phyloP scores from a whole-genome alignment of 2,329 filamentous ascomycete genomes.

The Pseudogymnoascus sp. region DNA sequence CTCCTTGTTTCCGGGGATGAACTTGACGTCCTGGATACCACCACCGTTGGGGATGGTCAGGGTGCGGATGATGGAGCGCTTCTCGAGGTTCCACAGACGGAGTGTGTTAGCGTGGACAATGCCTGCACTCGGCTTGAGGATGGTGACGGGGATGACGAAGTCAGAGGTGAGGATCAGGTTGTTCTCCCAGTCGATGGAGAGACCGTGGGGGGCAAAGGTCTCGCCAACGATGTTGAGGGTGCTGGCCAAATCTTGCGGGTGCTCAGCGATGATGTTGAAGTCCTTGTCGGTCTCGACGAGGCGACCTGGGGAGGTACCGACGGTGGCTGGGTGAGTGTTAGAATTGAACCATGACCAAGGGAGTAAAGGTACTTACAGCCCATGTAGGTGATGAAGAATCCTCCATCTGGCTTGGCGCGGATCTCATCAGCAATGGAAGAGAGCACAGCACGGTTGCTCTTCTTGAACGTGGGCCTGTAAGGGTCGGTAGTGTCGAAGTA shows the following conservation, averaged over 20 bases:
- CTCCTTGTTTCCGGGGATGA: conserved; percentile 53
- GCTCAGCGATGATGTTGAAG: conserved; percentile 54
- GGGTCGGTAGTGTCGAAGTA: conserved; percentile 54
- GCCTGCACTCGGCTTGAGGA: conserved; percentile 49
- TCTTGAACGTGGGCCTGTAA: conserved; percentile 49
- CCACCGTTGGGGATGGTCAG: conserved; percentile 51
- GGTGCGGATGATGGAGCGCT: conserved; percentile 48
- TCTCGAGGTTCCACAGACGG: conserved; percentile 48
- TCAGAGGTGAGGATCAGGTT: conserved; percentile 53
- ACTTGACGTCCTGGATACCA: conserved; percentile 58
- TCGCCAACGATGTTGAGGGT: conserved; percentile 49
- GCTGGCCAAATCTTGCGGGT: conserved; percentile 47
- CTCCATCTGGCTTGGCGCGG: conserved; percentile 53
- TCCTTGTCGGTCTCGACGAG: conserved; percentile 51
- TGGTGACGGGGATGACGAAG: conserved; percentile 53
- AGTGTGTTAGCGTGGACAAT: conserved; percentile 49
- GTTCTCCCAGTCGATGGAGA: conserved; percentile 48
- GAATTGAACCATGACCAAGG: background rate
- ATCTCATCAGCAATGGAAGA: conserved; percentile 55
- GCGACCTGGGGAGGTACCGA: conserved; percentile 49
- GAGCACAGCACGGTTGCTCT: conserved; percentile 51
- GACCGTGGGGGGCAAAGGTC: conserved; percentile 54
- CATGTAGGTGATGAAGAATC: conserved; percentile 56
- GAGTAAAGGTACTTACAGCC: conserved; percentile 34
- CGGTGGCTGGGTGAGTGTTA: conserved; percentile 29